Percentiles rank a stretch among this genome's conserved stretches.
Conservation (phyloP, 164 flowering plant genomes). For the Liriodendron chinense region DNA sequence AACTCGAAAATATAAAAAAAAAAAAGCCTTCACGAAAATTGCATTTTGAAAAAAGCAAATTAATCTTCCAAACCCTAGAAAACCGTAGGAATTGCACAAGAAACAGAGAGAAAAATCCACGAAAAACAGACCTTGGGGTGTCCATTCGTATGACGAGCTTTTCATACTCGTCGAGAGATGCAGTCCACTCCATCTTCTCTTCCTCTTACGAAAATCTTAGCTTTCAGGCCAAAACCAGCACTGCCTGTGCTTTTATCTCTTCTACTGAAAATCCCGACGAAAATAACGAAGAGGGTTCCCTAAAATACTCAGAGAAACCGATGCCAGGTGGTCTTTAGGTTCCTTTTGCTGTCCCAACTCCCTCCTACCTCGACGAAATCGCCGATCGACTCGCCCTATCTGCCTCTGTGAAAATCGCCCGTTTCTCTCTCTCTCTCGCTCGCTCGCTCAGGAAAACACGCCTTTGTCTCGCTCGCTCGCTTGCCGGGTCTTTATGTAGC, state of each 20-base stretch:
- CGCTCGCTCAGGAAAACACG: no score
- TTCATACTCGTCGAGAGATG: constrained; percentile 64
- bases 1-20: neutral
- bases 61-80: neutral
- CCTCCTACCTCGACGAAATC: constrained; percentile 18
- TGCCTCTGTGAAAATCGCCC: no score
- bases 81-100: neutral
- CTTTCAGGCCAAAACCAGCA: neutral
- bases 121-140: constrained; percentile 70
- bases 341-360: constrained; percentile 16
- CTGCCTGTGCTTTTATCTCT: neutral
- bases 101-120: neutral
- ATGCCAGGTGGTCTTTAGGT: constrained; percentile 10
- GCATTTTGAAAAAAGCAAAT: neutral
- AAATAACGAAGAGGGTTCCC: neutral
- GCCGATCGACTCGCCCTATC: constrained; percentile 7
- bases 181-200: constrained; percentile 47
- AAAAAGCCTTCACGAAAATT: neutral
- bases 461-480: no score
- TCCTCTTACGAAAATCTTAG: neutral
- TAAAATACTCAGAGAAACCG: neutral
- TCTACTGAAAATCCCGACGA: neutral
- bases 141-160: constrained; percentile 82
- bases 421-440: no score
- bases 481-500: no score